Evolutionary conservation across 805 yeast genomes (phyloP), one percentile per base, ranked within the genome.

Genomic region (Millerago galiae): DNA sequence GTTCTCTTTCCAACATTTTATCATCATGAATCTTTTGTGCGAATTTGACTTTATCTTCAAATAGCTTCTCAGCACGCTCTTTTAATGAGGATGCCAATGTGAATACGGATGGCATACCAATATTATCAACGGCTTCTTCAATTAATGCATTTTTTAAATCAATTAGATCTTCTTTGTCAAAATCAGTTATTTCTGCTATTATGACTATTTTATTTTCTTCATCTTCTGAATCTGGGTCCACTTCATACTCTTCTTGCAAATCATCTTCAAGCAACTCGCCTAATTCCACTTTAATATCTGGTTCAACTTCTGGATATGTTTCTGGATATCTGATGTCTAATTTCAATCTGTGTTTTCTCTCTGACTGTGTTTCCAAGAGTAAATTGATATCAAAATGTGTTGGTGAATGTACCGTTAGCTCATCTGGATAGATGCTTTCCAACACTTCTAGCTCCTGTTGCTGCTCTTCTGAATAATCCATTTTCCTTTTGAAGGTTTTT

Each of bases 371-470:
- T 51, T 91, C 97, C 36, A 90, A 67, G 16, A 59, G 54, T n/a
- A 88, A 52, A 38, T 67, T 67, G 29, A 91, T 73, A 34, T 76
- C 69, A 58, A 77, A 85, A 30, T 70, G 70, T 7, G 68, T 62
- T 2, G 67, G 63, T 31, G 64, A 49, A 15, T 44, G 52, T 17
- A 48, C 37, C 25, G 59, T 64, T 27, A 87, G 64, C 61, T 91
- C 99, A 58, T 91, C 97, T 6, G 98, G 99, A 60, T 93, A 91
- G 42, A 91, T 91, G 14, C 95, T 81, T 58, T 86, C 81, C 44
- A 91, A 72, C 40, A 93, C 89, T 61, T 90, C 97, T 36, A 93
- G 60, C 62, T 91, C 99, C 64, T 91, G 96, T 25, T 58, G 62
- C 59, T 91, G 97, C 58, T 93, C 97, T 60, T 86, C 96, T 40